Percentiles rank a stretch among this genome's conserved stretches.
Evolutionary conservation across 495 filamentous ascomycete species (phyloP).

Genomic region (Lasiosphaeria miniovina): DNA sequence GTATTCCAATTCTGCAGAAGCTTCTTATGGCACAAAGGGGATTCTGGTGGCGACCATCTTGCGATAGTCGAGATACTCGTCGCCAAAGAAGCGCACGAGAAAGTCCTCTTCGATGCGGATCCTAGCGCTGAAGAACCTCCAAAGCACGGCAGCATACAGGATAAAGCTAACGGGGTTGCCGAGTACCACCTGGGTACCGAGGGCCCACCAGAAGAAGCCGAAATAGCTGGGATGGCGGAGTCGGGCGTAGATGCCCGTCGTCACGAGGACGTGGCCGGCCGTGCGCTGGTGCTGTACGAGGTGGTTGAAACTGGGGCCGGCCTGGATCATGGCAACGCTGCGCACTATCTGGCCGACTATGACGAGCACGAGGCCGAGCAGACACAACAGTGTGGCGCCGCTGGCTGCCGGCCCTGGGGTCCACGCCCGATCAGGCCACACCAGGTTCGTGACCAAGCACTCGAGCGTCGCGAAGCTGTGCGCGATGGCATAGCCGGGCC

Average conservation of each 20-base stretch:
- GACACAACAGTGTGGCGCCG: constrained; percentile 31
- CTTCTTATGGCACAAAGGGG: constrained; percentile 55
- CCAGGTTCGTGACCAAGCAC: constrained; percentile 54
- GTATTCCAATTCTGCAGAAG: too few relatives aligned
- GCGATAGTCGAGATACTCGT: constrained; percentile 75
- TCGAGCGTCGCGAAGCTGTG: constrained; percentile 72
- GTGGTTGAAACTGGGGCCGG: constrained; percentile 91
- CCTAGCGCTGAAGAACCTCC: constrained; percentile 74
- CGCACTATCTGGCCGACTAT: constrained; percentile 68
- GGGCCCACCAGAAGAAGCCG: constrained; percentile 95
- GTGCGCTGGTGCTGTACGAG: constrained; percentile 65
- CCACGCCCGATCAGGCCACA: constrained; percentile 55
- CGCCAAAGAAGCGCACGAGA: constrained; percentile 77
- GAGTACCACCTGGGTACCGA: constrained; percentile 89
- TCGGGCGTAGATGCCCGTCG: constrained; percentile 58
- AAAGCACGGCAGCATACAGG: constrained; percentile 71
- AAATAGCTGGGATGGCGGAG: constrained; percentile 91
- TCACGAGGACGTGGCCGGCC: constrained; percentile 74
- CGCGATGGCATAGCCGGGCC: constrained; percentile 78
- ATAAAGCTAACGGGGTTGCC: constrained; percentile 78
- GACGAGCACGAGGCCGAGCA: constrained; percentile 62
- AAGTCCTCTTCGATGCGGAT: constrained; percentile 78
- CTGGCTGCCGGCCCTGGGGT: constrained; percentile 24
- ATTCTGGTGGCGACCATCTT: constrained; percentile 63
- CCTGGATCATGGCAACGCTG: constrained; percentile 80